These are phyloP conservation scores for Suhomyces guaymorum DNA, from an alignment of 1,139 yeast genomes.

Conservation along the genomic window DNA sequence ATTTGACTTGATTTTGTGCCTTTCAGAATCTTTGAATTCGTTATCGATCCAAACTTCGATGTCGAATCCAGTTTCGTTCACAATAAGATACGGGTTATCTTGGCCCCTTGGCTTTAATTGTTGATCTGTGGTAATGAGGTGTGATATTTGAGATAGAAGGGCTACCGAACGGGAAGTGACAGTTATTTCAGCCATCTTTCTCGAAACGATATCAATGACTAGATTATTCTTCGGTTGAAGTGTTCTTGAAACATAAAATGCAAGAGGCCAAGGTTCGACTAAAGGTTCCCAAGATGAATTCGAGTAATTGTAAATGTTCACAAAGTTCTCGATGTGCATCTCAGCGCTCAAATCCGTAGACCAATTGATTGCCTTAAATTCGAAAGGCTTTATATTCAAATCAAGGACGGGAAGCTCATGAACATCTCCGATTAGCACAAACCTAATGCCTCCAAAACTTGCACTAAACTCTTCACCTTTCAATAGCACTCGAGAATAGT, in stretches of 20 bases:
- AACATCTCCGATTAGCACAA: slow-evolving; percentile 88
- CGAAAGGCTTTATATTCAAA: slow-evolving; percentile 73
- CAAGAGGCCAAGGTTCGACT: slow-evolving; percentile 83
- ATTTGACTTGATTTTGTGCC: slow-evolving; percentile 48
- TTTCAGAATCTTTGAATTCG: slow-evolving; percentile 18
- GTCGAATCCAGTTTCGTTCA: slow-evolving; percentile 83
- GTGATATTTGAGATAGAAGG: slow-evolving; percentile 65
- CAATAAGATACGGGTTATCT: slow-evolving; percentile 77
- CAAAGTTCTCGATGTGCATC: slow-evolving; percentile 63
- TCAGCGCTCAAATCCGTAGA: slow-evolving; percentile 80
- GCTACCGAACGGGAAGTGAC: slow-evolving; percentile 82
- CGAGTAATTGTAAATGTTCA: slow-evolving; percentile 86
- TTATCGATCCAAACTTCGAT: slow-evolving; percentile 75
- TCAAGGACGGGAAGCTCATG: slow-evolving; percentile 93
- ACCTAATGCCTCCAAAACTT: slow-evolving; percentile 76
- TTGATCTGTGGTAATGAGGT: slow-evolving; percentile 56
- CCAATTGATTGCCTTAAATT: slow-evolving; percentile 79
- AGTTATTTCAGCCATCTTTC: slow-evolving; percentile 77
- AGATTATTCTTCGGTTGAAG: slow-evolving; percentile 49
- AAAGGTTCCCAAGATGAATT: slow-evolving; percentile 97
- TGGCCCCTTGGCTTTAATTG: slow-evolving; percentile 69
- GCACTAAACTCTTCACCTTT: slow-evolving; percentile 74
- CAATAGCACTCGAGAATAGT: slow-evolving; percentile 34
- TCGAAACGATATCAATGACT: slow-evolving; percentile 63
- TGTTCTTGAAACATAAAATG: slow-evolving; percentile 63